Percentiles rank a stretch among this genome's conserved stretches.
phyloP scores from a whole-genome alignment of 208 protist genomes.

The Trypanosoma vivax region DNA sequence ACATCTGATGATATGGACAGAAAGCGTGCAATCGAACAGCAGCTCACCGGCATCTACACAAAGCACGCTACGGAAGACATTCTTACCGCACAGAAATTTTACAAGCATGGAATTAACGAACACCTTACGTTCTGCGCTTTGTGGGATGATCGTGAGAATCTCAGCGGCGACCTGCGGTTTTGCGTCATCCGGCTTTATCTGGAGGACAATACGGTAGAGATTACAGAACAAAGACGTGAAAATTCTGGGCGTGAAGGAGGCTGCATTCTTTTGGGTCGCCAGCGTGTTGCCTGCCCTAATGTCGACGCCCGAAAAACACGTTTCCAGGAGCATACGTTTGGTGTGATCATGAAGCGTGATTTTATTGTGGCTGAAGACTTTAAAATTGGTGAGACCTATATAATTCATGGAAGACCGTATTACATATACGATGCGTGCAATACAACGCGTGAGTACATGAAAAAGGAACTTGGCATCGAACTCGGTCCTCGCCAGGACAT shows the following conservation, averaged over 20 bases:
- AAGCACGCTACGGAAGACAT: slow-evolving; percentile 86
- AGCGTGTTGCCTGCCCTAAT: slow-evolving; percentile 56
- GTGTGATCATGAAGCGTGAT: slow-evolving; percentile 78
- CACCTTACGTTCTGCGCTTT: slow-evolving; percentile 80
- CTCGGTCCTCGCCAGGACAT: slow-evolving; percentile 57
- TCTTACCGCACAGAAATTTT: slow-evolving; percentile 74
- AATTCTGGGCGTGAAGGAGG: slow-evolving; percentile 71
- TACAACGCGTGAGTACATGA: slow-evolving; percentile 66
- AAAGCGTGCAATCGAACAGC: slow-evolving; percentile 76
- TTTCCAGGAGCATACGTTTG: slow-evolving; percentile 85
- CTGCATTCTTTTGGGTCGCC: slow-evolving; percentile 60
- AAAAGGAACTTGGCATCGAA: slow-evolving; percentile 43
- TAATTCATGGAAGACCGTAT: slow-evolving; percentile 78
- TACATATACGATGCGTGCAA: slow-evolving; percentile 78
- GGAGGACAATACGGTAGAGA: slow-evolving; percentile 76
- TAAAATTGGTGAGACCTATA: slow-evolving; percentile 74
- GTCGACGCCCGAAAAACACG: slow-evolving; percentile 36
- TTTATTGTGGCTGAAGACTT: slow-evolving; percentile 76
- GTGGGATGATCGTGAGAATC: slow-evolving; percentile 83
- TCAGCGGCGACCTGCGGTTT: slow-evolving; percentile 77
- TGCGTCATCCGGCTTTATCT: slow-evolving; percentile 69
- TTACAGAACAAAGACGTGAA: slow-evolving; percentile 55
- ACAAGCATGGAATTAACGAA: slow-evolving; percentile 82
- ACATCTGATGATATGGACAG: slow-evolving; percentile 85
- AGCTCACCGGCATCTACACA: slow-evolving; percentile 80